Conservation (phyloP, 1,284 basidiomycete species). For the Trametes pubescens region DNA sequence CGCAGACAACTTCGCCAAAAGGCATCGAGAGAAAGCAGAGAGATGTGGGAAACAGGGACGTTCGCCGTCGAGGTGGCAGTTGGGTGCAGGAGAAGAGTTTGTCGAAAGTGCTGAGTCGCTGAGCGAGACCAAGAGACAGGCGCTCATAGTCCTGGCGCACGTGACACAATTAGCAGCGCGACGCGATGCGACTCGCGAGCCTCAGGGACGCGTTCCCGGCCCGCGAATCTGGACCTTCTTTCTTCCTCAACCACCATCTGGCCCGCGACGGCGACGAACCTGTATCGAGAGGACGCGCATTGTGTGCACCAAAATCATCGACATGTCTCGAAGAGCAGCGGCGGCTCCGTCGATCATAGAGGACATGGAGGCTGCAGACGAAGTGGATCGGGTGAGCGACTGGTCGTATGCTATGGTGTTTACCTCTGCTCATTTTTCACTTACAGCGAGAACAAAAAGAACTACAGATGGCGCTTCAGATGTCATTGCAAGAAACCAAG, state of each 20-base stretch:
- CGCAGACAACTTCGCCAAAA: constrained; percentile 89
- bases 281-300: too few species aligned
- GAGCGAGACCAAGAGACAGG: too few species aligned
- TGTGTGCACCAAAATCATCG: not conserved
- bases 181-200: not conserved
- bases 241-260: not conserved
- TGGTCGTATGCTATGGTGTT: too few species aligned
- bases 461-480: constrained; percentile 14
- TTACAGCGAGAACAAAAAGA: constrained; percentile 21
- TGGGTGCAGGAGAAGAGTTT: too few species aligned
- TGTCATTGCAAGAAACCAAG: constrained; percentile 14
- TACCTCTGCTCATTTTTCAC: not conserved
- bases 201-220: too few species aligned
- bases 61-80: not conserved
- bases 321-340: not conserved
- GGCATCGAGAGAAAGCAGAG: constrained; percentile 58
- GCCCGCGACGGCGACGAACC: too few species aligned
- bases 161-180: constrained; percentile 15
- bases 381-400: constrained; percentile 15
- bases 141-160: not conserved
- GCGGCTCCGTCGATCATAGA: constrained; percentile 5
- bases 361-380: constrained; percentile 13
- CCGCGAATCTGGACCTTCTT: not conserved
- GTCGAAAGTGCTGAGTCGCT: too few species aligned
- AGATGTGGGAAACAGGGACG: not conserved